These are phyloP conservation scores for Mortierella sp. DNA, from an alignment of 371 early-diverging fungal species.

Conservation along the genomic window DNA sequence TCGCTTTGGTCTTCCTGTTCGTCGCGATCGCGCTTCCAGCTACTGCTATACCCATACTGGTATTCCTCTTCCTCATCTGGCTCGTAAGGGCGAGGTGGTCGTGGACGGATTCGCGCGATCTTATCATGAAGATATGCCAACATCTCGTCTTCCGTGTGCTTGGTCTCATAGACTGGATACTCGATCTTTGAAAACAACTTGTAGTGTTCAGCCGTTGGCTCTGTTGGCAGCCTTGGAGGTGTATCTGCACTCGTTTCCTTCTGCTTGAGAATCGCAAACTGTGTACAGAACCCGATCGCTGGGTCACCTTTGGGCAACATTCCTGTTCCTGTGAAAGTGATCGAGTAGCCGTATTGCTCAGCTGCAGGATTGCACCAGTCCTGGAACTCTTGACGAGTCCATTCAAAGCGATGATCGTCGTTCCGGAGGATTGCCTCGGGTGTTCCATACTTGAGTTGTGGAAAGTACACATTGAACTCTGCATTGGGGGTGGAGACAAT, in stretches of 20 bases:
- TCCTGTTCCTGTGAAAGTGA: slow-evolving; percentile 79
- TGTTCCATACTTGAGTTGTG: slow-evolving; percentile 79
- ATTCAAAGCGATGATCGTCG: slow-evolving; percentile 93
- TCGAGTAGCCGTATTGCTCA: slow-evolving; percentile 68
- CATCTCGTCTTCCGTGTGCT: slow-evolving; percentile 27
- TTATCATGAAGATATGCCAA: slow-evolving; percentile 19
- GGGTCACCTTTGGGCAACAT: slow-evolving; percentile 55
- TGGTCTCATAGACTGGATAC: slow-evolving; percentile 27
- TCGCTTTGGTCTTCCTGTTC: not conserved
- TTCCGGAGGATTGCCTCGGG: slow-evolving; percentile 73
- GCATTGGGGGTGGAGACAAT: slow-evolving; percentile 86
- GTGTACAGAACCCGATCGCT: slow-evolving; percentile 78
- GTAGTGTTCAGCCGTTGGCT: not conserved
- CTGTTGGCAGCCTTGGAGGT: not conserved
- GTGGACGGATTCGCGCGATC: slow-evolving; percentile 33
- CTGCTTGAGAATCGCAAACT: slow-evolving; percentile 76
- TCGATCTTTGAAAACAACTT: slow-evolving; percentile 13
- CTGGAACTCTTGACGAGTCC: slow-evolving; percentile 88
- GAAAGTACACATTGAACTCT: slow-evolving; percentile 90
- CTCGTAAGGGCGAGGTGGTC: not conserved
- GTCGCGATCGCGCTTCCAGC: not conserved
- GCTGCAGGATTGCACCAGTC: slow-evolving; percentile 77
- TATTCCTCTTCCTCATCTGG: not conserved
- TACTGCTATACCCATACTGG: not conserved
- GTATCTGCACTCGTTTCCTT: not conserved